Conservation (phyloP, 2,329 filamentous ascomycete genomes). For the Exophiala bonariae region DNA sequence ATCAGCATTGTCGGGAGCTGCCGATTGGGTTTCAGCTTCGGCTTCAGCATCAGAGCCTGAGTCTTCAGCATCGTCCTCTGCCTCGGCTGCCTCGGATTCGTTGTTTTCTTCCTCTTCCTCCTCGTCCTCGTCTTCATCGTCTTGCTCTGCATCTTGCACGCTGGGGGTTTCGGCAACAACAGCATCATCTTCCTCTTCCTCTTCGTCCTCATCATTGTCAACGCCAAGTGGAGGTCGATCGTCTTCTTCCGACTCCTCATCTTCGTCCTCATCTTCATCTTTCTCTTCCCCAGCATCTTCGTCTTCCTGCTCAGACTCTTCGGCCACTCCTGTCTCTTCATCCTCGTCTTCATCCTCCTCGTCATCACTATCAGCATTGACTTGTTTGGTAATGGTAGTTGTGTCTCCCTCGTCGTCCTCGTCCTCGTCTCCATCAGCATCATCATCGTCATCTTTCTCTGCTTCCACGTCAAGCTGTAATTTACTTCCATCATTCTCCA, state of each 20-base stretch:
- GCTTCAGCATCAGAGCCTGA: conserved; percentile 20
- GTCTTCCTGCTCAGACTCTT: conserved; percentile 11
- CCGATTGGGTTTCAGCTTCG: conserved; percentile 12
- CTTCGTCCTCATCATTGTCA: conserved; percentile 11
- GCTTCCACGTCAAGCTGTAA: conserved; percentile 10
- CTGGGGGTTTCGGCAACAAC: conserved; percentile 3
- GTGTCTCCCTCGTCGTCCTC: not conserved
- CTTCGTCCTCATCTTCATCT: conserved; percentile 13
- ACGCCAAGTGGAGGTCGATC: conserved; percentile 17
- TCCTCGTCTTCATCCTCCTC: conserved; percentile 14
- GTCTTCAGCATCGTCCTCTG: conserved; percentile 31
- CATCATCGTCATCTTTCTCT: conserved; percentile 2
- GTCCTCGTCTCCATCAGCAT: conserved; percentile 11
- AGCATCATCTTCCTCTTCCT: conserved; percentile 16
- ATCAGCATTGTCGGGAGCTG: conserved; percentile 4
- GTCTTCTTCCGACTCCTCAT: conserved; percentile 1
- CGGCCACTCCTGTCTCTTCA: conserved; percentile 1
- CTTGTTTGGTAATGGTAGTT: not conserved
- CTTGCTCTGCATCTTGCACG: conserved; percentile 11
- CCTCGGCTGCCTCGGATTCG: conserved; percentile 4
- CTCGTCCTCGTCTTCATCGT: conserved; percentile 7
- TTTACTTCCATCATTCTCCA: conserved; percentile 1
- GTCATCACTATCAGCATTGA: conserved; percentile 8
- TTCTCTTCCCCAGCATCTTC: conserved; percentile 16
- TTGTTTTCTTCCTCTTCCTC: not conserved